Base-by-base conservation (phyloP, 768 basidiomycete genomes). In the Coprinopsis marcescibilis region DNA sequence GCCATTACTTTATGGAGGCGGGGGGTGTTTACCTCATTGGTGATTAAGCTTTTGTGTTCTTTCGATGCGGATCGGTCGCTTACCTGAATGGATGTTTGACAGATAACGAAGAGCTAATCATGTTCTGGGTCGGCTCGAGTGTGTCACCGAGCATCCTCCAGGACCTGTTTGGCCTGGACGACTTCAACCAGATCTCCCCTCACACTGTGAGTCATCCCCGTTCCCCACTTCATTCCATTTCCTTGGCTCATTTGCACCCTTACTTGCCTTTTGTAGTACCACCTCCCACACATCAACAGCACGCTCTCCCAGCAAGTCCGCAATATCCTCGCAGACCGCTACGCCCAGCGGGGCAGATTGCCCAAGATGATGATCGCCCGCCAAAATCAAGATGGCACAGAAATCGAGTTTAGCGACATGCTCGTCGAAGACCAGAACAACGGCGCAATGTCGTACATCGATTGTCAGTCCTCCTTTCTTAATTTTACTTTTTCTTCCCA, bases 371-470 rank as follows among this genome's bases (percentile, higher is more conserved):
- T 80, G 27, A 73, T 98, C 21, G 89, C 89, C 0, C 78, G 96
- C 7, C 96, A 98, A 61, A 90, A 96, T 60, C 71, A 93, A 61
- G 96, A 99, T 59, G 95, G 80, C 11, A 70, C 80, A 43, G 95
- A 99, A 68, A 78, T 98, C 36, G 96, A 98, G 63, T 97, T 95
- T 57, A 88, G 87, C 53, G 96, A 99, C 66, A 88, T 96, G 88
- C 74, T 99, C 11, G 82, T 96, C 20, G 96, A 99, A 69, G 96
- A 99, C 65, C 80, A 85, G 62, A 99, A 99, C 60, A 96, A 95
- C 56, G 93, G 89, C n/a, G 85, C 84, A 0, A 77, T 94, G 81
- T 84, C 89, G 1, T 96, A 95, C 65, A 65, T 83, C 4, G 91
- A 96, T 61, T 93, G 92, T 95, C 57, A 53, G 83, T 72, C 4